Evolutionary conservation across 352 stramenopile genomes (phyloP).

Genomic region (Phytopythium mirpurense): DNA sequence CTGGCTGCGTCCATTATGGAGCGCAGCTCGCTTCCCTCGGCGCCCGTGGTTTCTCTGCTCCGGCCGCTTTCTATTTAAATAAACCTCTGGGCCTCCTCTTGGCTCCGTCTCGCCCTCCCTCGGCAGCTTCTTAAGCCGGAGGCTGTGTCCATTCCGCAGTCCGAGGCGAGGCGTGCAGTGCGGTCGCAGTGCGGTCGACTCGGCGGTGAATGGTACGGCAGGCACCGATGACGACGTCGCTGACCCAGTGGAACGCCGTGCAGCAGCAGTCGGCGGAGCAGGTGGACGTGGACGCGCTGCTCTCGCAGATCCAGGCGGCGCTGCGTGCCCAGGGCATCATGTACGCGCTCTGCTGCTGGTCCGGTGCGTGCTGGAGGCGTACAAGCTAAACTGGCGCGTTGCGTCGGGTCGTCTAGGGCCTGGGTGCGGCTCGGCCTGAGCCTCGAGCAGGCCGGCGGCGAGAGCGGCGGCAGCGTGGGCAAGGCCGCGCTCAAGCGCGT

Average conservation of each 20-base stretch:
- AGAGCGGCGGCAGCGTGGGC: constrained; percentile 32
- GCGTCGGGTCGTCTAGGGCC: constrained; percentile 15
- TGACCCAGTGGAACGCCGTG: constrained; percentile 65
- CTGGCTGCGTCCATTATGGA: not conserved
- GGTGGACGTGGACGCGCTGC: constrained; percentile 42
- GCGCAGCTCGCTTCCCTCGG: not conserved
- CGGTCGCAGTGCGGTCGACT: no score
- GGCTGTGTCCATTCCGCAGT: not conserved
- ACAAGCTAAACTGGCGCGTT: constrained; percentile 1
- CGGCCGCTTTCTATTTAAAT: not conserved
- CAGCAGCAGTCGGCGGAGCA: constrained; percentile 64
- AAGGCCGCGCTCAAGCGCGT: constrained; percentile 53
- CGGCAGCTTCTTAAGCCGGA: not conserved
- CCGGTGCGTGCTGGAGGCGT: not conserved
- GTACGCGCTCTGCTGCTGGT: constrained; percentile 19
- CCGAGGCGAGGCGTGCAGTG: not conserved
- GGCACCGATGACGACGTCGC: constrained; percentile 25
- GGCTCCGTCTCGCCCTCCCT: not conserved
- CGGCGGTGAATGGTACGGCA: not conserved
- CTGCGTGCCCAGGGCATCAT: constrained; percentile 42
- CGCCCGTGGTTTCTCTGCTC: not conserved
- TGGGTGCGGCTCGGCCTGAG: constrained; percentile 48
- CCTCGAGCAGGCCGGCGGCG: constrained; percentile 39
- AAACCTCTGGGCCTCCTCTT: no score
- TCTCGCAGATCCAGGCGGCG: constrained; percentile 30